Base-by-base conservation (phyloP, 768 basidiomycete species). In the Boletus speciosus region DNA sequence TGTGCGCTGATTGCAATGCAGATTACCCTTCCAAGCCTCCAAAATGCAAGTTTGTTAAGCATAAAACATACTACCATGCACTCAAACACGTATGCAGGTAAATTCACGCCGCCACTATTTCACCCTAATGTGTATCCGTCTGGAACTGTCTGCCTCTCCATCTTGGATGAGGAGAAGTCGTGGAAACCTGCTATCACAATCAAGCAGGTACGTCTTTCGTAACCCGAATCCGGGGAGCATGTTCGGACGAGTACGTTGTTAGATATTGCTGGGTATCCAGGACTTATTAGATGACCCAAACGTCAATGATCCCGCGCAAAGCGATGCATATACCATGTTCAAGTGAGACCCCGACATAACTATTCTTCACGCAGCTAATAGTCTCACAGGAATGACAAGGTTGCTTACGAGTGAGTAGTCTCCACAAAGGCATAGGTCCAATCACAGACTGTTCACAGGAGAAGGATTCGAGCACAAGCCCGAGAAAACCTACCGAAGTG, bases 131-230 rank as follows among this genome's bases (percentile, higher is more conserved):
- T 99, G 51, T 99, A 98, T 68, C 97, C 97, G 1, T 98, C 96
- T 31, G 97, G 97, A 25, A 99, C 97, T 19, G 95, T 98, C 43
- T 98, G 96, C 71, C 78, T 99, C 29, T 98, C 95, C 11, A 99
- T 99, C 66, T 74, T 99, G 50, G 96, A 98, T 66, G 97, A 99
- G 68, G 97, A 99, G 73, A 98, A 99, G 71, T 88, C 87, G 1
- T 99, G 97, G 97, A 98, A 98, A 68, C 94, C 97, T 25, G 91
- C 94, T 7, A 98, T 99, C 63, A 98, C 97, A 2, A 94, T 99
- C 74, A 99, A 98, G 72, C 97, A 98, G 81, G 96, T 90, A 25
- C 37, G 74, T 59, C 34, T 51, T 41, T 55, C 12, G n/a, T 12
- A 40, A 32, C 36, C 12, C 23, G 14, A 49, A 31, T 21, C 3